Evolutionary conservation across 2,329 filamentous ascomycete species (phyloP).

Genomic region (Ophiostoma sp.): DNA sequence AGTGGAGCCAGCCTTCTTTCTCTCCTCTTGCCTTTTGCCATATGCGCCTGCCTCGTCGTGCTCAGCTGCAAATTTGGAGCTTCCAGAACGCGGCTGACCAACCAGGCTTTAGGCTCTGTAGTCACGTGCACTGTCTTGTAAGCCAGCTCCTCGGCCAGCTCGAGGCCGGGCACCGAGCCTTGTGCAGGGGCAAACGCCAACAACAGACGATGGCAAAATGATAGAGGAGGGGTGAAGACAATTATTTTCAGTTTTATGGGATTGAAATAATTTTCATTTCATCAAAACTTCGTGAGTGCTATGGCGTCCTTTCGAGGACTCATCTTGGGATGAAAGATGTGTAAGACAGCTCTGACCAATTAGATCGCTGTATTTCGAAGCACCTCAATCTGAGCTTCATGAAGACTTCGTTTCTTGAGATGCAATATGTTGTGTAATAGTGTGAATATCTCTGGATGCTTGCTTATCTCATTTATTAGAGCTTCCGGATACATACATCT

Average conservation of each 20-base stretch:
- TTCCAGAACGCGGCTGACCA: slow-evolving; percentile 18
- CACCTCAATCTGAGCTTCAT: not conserved
- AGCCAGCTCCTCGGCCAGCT: not conserved
- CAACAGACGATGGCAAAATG: not conserved
- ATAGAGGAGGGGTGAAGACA: not conserved
- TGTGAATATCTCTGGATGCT: too few relatives aligned
- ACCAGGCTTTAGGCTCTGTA: not conserved
- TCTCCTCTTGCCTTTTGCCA: not conserved
- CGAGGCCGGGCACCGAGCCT: not conserved
- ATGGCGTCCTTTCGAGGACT: not conserved
- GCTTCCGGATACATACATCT: not conserved
- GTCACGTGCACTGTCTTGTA: slow-evolving; percentile 1
- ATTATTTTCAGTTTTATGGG: not conserved
- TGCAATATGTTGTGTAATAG: not conserved
- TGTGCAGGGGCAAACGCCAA: not conserved
- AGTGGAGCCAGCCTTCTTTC: slow-evolving; percentile 14
- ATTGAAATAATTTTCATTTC: too few relatives aligned
- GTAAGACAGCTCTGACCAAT: slow-evolving; percentile 2
- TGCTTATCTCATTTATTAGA: too few relatives aligned
- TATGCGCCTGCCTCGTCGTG: not conserved
- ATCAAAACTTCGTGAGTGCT: not conserved
- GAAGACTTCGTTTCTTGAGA: not conserved
- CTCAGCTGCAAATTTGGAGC: slow-evolving; percentile 12
- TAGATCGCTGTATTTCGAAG: not conserved
- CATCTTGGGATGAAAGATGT: not conserved